Evolutionary conservation across 2,329 filamentous ascomycete species (phyloP).

Genomic region (Trichoderma atrobrunneum): DNA sequence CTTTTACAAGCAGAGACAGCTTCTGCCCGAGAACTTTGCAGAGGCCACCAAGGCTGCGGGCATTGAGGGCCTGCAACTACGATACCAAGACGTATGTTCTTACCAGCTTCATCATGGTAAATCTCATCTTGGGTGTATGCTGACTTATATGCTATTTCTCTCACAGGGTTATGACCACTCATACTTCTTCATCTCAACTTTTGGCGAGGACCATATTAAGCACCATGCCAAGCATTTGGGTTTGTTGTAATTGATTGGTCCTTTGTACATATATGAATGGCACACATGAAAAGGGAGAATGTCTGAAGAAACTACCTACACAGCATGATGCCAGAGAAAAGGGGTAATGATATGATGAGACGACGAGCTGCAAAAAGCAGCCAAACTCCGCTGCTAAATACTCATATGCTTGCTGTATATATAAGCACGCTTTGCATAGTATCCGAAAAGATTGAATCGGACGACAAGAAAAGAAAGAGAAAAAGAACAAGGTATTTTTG

Average conservation of each 20-base stretch:
- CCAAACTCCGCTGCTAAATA: not conserved
- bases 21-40: constrained; percentile 90
- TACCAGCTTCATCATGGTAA: too few species aligned
- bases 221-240: constrained; percentile 83
- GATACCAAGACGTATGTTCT: constrained; percentile 69
- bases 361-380: not conserved
- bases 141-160: not conserved
- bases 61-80: constrained; percentile 67
- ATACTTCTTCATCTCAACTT: constrained; percentile 93
- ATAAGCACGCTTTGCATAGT: not conserved
- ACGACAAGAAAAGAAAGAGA: not conserved
- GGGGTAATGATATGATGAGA: not conserved
- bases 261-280: not conserved
- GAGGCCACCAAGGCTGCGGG: constrained; percentile 74
- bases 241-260: constrained; percentile 28
- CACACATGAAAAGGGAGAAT: not conserved
- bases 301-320: too few species aligned
- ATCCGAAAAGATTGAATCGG: not conserved
- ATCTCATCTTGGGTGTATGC: not conserved
- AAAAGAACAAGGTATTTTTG: not conserved
- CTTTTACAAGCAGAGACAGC: constrained; percentile 92
- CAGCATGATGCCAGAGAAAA: not conserved
- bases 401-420: not conserved
- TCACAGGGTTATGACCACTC: constrained; percentile 85
- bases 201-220: constrained; percentile 85